phyloP scores from a whole-genome alignment of 768 basidiomycete species.

The Cantharellus cinnabarinus region DNA sequence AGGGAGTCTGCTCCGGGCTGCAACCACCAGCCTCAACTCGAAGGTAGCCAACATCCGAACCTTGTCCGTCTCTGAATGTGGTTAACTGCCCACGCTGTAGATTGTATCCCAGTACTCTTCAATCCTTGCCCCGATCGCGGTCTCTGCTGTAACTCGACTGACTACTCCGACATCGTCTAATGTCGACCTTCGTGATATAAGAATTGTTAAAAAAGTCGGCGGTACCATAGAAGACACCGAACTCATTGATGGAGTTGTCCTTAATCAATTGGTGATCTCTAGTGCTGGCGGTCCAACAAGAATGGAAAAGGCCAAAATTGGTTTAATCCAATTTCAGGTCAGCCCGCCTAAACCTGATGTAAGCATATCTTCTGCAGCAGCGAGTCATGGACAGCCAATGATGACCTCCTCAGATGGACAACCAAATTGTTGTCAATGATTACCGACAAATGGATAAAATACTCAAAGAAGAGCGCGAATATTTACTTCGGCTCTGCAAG shows the following conservation, averaged over 20 bases:
- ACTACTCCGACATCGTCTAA: constrained; percentile 77
- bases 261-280: constrained; percentile 85
- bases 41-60: constrained; percentile 35
- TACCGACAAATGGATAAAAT: constrained; percentile 99
- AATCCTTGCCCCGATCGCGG: constrained; percentile 94
- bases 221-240: constrained; percentile 99
- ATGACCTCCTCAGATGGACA: constrained; percentile 64
- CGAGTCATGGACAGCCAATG: constrained; percentile 2
- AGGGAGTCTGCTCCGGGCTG: constrained; percentile 69
- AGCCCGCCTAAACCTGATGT: constrained; percentile 96
- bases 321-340: constrained; percentile 93
- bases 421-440: constrained; percentile 97
- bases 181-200: constrained; percentile 89
- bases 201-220: constrained; percentile 94
- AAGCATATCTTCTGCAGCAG: constrained; percentile 14
- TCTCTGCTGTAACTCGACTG: constrained; percentile 84
- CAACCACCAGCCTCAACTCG: constrained; percentile 88
- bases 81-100: constrained; percentile 21
- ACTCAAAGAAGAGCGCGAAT: constrained; percentile 95
- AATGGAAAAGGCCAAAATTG: constrained; percentile 97
- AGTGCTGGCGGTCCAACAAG: constrained; percentile 84
- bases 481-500: constrained; percentile 94
- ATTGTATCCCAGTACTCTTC: constrained; percentile 99
- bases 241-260: constrained; percentile 86
- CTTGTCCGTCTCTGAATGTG: neutral